phyloP scores from a whole-genome alignment of 768 basidiomycete species.

The Termitomyces sp. region DNA sequence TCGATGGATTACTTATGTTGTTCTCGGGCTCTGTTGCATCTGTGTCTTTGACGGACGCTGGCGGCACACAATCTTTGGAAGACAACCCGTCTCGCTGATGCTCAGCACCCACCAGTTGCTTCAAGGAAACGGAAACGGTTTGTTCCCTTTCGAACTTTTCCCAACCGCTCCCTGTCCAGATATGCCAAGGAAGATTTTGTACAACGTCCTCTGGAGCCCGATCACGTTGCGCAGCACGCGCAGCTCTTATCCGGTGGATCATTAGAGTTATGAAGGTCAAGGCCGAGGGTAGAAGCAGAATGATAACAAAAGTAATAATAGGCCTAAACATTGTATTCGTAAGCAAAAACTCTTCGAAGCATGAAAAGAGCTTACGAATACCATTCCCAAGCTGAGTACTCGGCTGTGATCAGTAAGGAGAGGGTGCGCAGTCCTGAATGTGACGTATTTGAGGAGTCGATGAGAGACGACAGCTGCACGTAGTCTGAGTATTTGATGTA shows the following conservation, averaged over 20 bases:
- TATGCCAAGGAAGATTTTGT: slow-evolving; percentile 70
- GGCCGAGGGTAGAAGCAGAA: slow-evolving; percentile 84
- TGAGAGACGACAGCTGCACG: slow-evolving; percentile 58
- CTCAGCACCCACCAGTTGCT: slow-evolving; percentile 27
- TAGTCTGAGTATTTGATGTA: slow-evolving; percentile 89
- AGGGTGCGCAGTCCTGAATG: slow-evolving; percentile 74
- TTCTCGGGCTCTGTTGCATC: slow-evolving; percentile 15
- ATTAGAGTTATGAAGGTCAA: slow-evolving; percentile 87
- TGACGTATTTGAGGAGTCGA: slow-evolving; percentile 70
- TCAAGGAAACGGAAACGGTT: slow-evolving; percentile 18
- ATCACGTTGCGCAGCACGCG: slow-evolving; percentile 77
- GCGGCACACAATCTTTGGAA: too few relatives aligned
- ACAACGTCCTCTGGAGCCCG: slow-evolving; percentile 82
- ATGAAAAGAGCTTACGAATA: slow-evolving; percentile 61
- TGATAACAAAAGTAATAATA: slow-evolving; percentile 80
- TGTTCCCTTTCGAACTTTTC: slow-evolving; percentile 62
- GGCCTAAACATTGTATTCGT: slow-evolving; percentile 41
- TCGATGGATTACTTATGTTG: slow-evolving; percentile 29
- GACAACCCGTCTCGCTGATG: not conserved
- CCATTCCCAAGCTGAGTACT: slow-evolving; percentile 88
- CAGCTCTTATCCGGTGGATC: slow-evolving; percentile 81
- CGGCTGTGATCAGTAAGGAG: slow-evolving; percentile 70
- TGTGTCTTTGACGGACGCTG: slow-evolving; percentile 4
- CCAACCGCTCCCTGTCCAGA: slow-evolving; percentile 79
- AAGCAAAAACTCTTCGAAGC: not conserved